These are phyloP conservation scores for Fusarium incarnatum DNA, from an alignment of 2,329 filamentous ascomycete species.

Conservation along the genomic window DNA sequence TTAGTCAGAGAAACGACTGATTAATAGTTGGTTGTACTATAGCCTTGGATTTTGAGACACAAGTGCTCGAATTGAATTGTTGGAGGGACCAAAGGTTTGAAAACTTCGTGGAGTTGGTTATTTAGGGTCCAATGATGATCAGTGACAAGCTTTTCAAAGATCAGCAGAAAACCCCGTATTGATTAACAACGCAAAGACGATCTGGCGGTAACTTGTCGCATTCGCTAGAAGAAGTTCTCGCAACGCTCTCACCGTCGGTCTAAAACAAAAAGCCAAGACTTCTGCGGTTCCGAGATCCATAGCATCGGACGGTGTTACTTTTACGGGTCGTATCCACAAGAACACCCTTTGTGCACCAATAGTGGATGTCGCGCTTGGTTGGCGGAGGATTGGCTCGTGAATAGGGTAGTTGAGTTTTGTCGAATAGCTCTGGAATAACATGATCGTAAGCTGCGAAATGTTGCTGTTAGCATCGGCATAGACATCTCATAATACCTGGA, in stretches of 20 bases:
- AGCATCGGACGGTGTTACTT: not conserved
- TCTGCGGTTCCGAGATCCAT: not conserved
- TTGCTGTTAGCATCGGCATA: too few relatives aligned
- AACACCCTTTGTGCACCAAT: not conserved
- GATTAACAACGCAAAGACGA: not conserved
- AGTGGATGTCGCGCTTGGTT: not conserved
- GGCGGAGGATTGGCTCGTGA: not conserved
- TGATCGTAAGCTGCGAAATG: too few relatives aligned
- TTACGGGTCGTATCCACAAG: not conserved
- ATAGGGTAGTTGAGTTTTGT: not conserved
- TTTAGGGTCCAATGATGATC: not conserved
- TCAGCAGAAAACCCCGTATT: not conserved
- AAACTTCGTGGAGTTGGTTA: not conserved
- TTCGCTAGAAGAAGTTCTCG: not conserved
- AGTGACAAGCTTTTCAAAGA: not conserved
- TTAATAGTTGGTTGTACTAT: not conserved
- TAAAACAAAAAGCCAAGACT: not conserved
- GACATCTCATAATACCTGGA: too few relatives aligned
- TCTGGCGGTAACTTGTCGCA: not conserved
- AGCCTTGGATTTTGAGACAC: not conserved
- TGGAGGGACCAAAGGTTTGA: too few relatives aligned
- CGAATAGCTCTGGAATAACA: too few relatives aligned
- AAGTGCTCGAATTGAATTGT: not conserved
- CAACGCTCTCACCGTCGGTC: not conserved
- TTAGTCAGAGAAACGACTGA: fast-evolving